phyloP scores from a whole-genome alignment of 306 rosid genomes.

The Pterocarpus macrocarpus region DNA sequence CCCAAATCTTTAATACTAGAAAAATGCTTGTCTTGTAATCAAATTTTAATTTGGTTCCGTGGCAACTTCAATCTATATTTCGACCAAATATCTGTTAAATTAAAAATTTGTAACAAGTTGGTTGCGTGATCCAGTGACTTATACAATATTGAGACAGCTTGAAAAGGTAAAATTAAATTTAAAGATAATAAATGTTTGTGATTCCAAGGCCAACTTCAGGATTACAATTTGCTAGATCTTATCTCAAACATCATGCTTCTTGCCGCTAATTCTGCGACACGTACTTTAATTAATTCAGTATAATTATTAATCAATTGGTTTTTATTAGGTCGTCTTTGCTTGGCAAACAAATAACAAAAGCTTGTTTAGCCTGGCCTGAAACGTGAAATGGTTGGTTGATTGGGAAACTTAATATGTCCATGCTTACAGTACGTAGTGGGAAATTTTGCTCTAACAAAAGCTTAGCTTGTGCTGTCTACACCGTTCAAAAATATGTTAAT shows the following conservation, averaged over 20 bases:
- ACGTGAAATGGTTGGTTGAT: neutral
- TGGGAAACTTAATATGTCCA: neutral
- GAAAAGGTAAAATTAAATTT: neutral
- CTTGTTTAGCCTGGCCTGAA: neutral
- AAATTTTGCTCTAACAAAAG: neutral
- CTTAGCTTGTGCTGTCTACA: neutral
- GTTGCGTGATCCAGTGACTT: slow-evolving; percentile 16
- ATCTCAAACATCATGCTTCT: slow-evolving; percentile 1
- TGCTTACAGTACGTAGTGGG: neutral
- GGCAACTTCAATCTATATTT: slow-evolving; percentile 1
- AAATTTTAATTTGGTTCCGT: neutral
- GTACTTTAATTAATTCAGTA: neutral
- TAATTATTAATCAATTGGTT: slow-evolving; percentile 2
- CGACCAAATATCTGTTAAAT: neutral
- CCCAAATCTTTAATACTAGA: too few species aligned
- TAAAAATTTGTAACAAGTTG: neutral
- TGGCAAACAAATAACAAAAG: neutral
- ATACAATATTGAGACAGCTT: neutral
- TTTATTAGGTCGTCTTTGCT: neutral
- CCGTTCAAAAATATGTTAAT: neutral
- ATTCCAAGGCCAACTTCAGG: neutral
- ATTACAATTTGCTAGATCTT: too few species aligned
- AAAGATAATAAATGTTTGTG: neutral
- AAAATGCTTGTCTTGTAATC: too few species aligned
- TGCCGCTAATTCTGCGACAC: neutral